Percentiles rank a stretch among this genome's conserved stretches.
These are phyloP conservation scores for Cerioporus squamosus DNA, from an alignment of 1,284 basidiomycete species.

Conservation along the genomic window DNA sequence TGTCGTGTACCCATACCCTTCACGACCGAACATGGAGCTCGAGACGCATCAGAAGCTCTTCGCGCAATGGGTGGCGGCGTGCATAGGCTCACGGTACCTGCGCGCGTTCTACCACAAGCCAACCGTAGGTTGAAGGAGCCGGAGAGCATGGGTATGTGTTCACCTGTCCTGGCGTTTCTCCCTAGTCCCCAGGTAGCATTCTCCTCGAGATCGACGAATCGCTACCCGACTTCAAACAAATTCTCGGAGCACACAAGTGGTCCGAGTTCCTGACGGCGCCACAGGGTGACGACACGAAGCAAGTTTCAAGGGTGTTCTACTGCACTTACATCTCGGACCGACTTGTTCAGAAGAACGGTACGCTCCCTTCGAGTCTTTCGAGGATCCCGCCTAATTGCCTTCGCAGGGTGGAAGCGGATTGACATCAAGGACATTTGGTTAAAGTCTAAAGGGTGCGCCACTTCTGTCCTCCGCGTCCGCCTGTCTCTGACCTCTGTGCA, in stretches of 20 bases:
- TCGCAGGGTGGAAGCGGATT: constrained; percentile 67
- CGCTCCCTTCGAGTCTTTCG: neutral
- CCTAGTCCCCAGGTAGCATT: constrained; percentile 64
- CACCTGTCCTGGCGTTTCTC: neutral
- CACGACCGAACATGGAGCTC: constrained; percentile 58
- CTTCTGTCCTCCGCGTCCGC: neutral
- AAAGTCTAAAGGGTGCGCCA: constrained; percentile 14
- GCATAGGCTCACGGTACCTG: constrained; percentile 49
- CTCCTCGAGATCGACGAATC: constrained; percentile 60
- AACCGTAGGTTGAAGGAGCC: constrained; percentile 44
- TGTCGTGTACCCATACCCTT: constrained; percentile 65
- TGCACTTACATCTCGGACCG: constrained; percentile 51
- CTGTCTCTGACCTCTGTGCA: neutral
- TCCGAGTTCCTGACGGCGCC: constrained; percentile 53
- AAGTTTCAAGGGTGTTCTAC: constrained; percentile 56
- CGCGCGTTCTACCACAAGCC: constrained; percentile 66
- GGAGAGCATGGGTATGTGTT: neutral
- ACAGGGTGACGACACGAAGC: constrained; percentile 42
- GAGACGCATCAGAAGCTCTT: constrained; percentile 51
- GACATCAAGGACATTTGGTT: constrained; percentile 61
- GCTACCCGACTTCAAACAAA: constrained; percentile 41
- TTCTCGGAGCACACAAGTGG: constrained; percentile 74
- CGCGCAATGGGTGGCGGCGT: constrained; percentile 64
- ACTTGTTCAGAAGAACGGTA: constrained; percentile 52
- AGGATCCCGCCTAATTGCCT: neutral